Evolutionary conservation across 2,329 filamentous ascomycete genomes (phyloP).

Genomic region (Seiridium cupressi): DNA sequence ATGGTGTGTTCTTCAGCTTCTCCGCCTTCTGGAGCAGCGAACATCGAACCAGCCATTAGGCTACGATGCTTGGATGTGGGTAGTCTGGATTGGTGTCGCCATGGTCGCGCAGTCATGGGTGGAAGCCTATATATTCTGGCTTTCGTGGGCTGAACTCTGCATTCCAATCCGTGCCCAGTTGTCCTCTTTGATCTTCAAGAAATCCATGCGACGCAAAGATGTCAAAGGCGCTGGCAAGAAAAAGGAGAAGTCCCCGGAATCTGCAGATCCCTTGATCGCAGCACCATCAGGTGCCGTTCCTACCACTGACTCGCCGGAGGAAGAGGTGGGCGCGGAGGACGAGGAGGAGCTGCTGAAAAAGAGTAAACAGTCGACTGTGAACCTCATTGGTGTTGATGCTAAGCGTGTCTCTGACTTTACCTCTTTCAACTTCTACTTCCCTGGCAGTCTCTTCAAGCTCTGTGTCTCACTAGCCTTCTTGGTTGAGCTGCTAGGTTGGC

Average conservation of each 20-base stretch:
- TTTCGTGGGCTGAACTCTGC: constrained; percentile 59
- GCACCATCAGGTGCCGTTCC: constrained; percentile 25
- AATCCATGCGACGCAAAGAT: constrained; percentile 75
- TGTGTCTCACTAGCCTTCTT: constrained; percentile 66
- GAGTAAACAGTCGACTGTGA: constrained; percentile 70
- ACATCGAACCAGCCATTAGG: constrained; percentile 42
- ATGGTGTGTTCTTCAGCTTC: constrained; percentile 64
- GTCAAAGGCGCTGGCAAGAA: constrained; percentile 62
- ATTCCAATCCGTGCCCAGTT: constrained; percentile 69
- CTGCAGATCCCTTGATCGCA: constrained; percentile 24
- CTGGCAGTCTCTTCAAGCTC: constrained; percentile 61
- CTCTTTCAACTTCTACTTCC: constrained; percentile 64
- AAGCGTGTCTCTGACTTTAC: constrained; percentile 68
- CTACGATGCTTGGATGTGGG: constrained; percentile 64
- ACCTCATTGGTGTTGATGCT: constrained; percentile 74
- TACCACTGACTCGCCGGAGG: constrained; percentile 28
- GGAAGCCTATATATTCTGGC: constrained; percentile 67
- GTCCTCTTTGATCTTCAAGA: constrained; percentile 71
- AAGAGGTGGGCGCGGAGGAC: constrained; percentile 41
- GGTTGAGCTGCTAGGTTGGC: constrained; percentile 69
- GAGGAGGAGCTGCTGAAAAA: constrained; percentile 42
- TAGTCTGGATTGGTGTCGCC: constrained; percentile 59
- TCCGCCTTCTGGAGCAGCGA: constrained; percentile 61
- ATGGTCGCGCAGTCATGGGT: constrained; percentile 59
- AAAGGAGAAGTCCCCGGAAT: constrained; percentile 32